phyloP scores from a whole-genome alignment of 306 rosid species.

The Casuarina cunninghamiana region DNA sequence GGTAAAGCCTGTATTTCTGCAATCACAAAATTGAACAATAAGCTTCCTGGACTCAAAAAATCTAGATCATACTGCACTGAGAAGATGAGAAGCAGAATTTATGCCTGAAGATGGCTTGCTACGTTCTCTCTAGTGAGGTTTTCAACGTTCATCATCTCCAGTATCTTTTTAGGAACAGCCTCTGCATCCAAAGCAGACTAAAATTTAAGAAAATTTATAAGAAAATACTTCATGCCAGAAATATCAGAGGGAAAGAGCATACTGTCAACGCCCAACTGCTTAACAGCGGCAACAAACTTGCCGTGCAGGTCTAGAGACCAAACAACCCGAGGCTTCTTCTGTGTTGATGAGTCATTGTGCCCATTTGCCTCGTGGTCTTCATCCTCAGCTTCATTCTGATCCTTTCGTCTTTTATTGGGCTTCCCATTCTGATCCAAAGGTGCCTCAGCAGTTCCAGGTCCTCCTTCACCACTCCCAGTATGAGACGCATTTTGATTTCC shows the following conservation, averaged over 20 bases:
- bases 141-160: slow-evolving; percentile 93
- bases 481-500: slow-evolving; percentile 45
- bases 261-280: slow-evolving; percentile 95
- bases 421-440: slow-evolving; percentile 67
- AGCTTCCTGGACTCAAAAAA: slow-evolving; percentile 20
- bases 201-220: background rate
- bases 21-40: slow-evolving; percentile 27
- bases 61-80: slow-evolving; percentile 20
- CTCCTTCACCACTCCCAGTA: slow-evolving; percentile 43
- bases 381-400: slow-evolving; percentile 70
- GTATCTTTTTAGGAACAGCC: slow-evolving; percentile 94
- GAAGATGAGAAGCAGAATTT: slow-evolving; percentile 19
- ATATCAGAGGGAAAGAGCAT: slow-evolving; percentile 35
- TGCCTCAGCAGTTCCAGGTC: slow-evolving; percentile 37
- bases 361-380: slow-evolving; percentile 67
- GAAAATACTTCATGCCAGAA: background rate
- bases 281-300: slow-evolving; percentile 91
- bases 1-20: slow-evolving; percentile 95
- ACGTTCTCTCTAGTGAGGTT: slow-evolving; percentile 96
- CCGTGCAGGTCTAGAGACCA: slow-evolving; percentile 95
- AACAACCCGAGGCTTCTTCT: slow-evolving; percentile 97
- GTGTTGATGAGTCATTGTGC: slow-evolving; percentile 68
- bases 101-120: slow-evolving; percentile 98
- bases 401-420: slow-evolving; percentile 69
- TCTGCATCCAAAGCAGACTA: slow-evolving; percentile 56